These are phyloP conservation scores for Podila verticillata DNA, from an alignment of 192 early-diverging fungal species.

Conservation along the genomic window DNA sequence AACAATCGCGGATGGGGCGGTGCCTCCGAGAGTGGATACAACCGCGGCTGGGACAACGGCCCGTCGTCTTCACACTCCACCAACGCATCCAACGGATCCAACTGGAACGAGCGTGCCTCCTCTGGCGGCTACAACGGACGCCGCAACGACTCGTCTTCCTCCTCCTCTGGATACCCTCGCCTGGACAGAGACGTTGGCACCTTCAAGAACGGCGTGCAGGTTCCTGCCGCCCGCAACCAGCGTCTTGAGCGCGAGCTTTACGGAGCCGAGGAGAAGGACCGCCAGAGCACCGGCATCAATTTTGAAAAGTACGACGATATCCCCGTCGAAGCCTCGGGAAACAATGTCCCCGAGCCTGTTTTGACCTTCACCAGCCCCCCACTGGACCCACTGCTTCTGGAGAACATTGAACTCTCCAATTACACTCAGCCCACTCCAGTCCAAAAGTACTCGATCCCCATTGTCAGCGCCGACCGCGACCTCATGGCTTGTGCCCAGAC, in stretches of 20 bases:
- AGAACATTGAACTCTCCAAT: slow-evolving; percentile 86
- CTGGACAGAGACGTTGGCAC: slow-evolving; percentile 35
- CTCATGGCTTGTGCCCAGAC: slow-evolving; percentile 99
- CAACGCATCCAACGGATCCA: slow-evolving; percentile 11
- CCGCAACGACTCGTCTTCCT: slow-evolving; percentile 24
- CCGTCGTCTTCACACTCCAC: slow-evolving; percentile 25
- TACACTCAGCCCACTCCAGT: slow-evolving; percentile 95
- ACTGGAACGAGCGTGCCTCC: slow-evolving; percentile 56
- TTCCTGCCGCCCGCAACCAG: slow-evolving; percentile 78
- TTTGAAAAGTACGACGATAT: slow-evolving; percentile 99
- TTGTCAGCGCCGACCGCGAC: slow-evolving; percentile 86
- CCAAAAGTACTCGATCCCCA: slow-evolving; percentile 91
- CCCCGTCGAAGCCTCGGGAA: slow-evolving; percentile 89
- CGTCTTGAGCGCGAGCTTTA: slow-evolving; percentile 85
- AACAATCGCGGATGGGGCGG: slow-evolving; percentile 34
- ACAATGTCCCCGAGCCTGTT: slow-evolving; percentile 64
- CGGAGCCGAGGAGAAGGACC: slow-evolving; percentile 76
- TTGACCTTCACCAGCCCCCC: slow-evolving; percentile 62
- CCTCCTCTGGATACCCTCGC: slow-evolving; percentile 23
- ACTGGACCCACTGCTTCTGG: slow-evolving; percentile 85
- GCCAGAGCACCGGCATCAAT: slow-evolving; percentile 92
- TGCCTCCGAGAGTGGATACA: slow-evolving; percentile 48
- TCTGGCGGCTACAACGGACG: slow-evolving; percentile 39
- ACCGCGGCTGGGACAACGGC: slow-evolving; percentile 38
- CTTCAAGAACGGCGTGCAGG: slow-evolving; percentile 73